Evolutionary conservation across 768 basidiomycete species (phyloP).

Genomic region (Leucocoprinus leucothites): DNA sequence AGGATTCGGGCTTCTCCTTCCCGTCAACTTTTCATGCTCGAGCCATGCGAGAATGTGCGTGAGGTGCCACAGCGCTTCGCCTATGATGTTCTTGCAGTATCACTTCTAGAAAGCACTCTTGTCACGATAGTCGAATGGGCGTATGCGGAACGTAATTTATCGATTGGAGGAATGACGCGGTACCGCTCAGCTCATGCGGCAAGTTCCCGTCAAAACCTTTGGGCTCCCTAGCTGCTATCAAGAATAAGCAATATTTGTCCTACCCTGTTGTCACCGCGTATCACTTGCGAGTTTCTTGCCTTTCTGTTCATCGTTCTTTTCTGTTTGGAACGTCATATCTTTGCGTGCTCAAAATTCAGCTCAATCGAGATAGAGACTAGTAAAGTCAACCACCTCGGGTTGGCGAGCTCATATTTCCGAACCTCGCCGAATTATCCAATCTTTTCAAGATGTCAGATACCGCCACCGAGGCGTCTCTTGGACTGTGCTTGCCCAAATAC

Average conservation of each 20-base stretch:
- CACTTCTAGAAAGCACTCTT: not conserved
- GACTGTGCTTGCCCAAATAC: not conserved
- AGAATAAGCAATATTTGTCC: no score
- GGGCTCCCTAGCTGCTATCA: no score
- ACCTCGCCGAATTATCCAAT: not conserved
- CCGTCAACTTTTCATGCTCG: not conserved
- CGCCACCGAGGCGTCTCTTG: not conserved
- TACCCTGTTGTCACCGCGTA: not conserved
- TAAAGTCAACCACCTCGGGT: not conserved
- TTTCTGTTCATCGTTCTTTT: not conserved
- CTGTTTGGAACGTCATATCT: not conserved
- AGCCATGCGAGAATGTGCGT: not conserved
- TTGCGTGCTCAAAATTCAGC: not conserved
- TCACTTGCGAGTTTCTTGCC: not conserved
- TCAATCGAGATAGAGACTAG: not conserved
- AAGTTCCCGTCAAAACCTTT: not conserved
- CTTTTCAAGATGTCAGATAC: not conserved
- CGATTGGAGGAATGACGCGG: not conserved
- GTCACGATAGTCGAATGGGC: not conserved
- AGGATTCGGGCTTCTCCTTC: not conserved
- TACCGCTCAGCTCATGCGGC: not conserved
- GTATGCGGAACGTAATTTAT: not conserved
- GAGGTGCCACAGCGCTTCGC: not conserved
- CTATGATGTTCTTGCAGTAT: not conserved
- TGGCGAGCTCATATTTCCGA: not conserved